A percentile compares a stretch with the other conserved stretches of the same genome.
These are phyloP conservation scores for Ocimum tenuiflorum DNA, from an alignment of 257 asterid genomes.

Conservation along the genomic window DNA sequence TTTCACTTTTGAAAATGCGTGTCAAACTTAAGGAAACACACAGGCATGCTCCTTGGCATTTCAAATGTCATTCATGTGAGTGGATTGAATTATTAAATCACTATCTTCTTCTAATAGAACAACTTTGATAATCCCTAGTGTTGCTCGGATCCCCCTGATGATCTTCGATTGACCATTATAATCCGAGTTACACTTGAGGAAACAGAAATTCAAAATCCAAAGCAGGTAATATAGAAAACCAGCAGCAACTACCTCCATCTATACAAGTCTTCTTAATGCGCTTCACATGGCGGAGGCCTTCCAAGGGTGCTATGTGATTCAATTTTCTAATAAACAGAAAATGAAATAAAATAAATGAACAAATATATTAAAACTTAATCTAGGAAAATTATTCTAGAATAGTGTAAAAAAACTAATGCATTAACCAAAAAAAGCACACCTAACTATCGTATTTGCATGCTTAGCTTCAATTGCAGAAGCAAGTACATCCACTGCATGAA, in stretches of 20 bases:
- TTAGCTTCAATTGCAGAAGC: conserved; percentile 67
- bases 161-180: background rate
- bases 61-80: background rate
- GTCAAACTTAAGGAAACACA: background rate
- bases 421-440: conserved; percentile 35
- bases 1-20: background rate
- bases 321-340: conserved; percentile 46
- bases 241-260: conserved; percentile 45
- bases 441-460: conserved; percentile 59
- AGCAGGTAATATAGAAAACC: background rate
- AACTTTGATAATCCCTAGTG: background rate
- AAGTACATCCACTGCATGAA: conserved; percentile 40
- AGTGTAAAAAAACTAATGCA: background rate
- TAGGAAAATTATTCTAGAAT: background rate
- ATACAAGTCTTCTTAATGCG: conserved; percentile 52
- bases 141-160: background rate
- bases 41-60: background rate
- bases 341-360: background rate
- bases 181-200: background rate
- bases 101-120: background rate
- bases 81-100: too few species aligned
- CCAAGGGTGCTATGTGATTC: conserved; percentile 70
- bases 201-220: background rate
- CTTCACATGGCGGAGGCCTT: conserved; percentile 87
- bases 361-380: background rate